Evolutionary conservation across 108 stramenopile species (phyloP), one percentile per base, ranked within the genome.

Genomic region (Fragilaria crotonensis): DNA sequence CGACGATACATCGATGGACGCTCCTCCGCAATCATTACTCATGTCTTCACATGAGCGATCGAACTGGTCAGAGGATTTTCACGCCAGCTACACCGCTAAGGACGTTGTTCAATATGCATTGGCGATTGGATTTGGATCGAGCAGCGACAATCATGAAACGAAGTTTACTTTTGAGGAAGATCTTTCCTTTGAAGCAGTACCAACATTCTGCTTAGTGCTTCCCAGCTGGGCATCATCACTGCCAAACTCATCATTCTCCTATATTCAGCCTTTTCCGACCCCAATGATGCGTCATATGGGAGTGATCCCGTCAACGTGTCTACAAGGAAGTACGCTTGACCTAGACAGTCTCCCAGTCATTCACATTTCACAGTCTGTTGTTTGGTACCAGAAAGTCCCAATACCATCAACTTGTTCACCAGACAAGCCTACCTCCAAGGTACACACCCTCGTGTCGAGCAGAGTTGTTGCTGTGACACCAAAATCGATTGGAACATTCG

Each of bases 401-500:
- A 52, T 69, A 25, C 68, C 65, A 41, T 31, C 64, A 66, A n/a
- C n/a, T n/a, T n/a, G n/a, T n/a, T n/a, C n/a, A n/a, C n/a, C n/a
- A n/a, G n/a, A n/a, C n/a, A n/a, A n/a, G n/a, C n/a, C n/a, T n/a
- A n/a, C n/a, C n/a, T n/a, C n/a, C n/a, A n/a, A n/a, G n/a, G n/a
- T n/a, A n/a, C n/a, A n/a, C n/a, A n/a, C n/a, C n/a, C n/a, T n/a
- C n/a, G n/a, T n/a, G n/a, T n/a, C n/a, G n/a, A n/a, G n/a, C n/a
- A n/a, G n/a, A n/a, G n/a, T n/a, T n/a, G 25, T 79, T 30, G 55
- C 76, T 0, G 68, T 86, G 5, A 49, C 66, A 52, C 89, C 89
- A 7, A 81, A 81, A 21, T 77, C 68, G 1, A 71, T 86, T 23
- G 89, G 89, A 19, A 83, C 89, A 4, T 90, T 90, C 70, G 79